Percentiles rank a stretch among this genome's conserved stretches.
Conservation (phyloP, 805 yeast genomes). For the Metschnikowia noctiluminum region DNA sequence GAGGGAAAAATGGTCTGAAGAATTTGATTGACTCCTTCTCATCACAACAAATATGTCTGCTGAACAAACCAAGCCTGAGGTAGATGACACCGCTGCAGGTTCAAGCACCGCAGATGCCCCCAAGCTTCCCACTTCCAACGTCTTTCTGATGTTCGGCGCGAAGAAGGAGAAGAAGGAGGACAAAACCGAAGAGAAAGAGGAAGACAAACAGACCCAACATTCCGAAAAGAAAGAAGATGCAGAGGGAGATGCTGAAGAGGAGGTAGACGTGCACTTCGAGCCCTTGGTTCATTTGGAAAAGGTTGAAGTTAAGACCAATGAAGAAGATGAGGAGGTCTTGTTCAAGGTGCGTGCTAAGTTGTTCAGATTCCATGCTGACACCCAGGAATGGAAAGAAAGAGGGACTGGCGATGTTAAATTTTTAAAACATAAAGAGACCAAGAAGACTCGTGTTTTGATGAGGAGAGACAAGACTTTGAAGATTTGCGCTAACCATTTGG, state of each 20-base stretch:
- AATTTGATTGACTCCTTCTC: background rate
- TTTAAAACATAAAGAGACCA: conserved; percentile 78
- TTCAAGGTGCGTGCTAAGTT: conserved; percentile 92
- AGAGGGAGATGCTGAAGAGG: conserved; percentile 59
- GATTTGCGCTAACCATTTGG: conserved; percentile 95
- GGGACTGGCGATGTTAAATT: conserved; percentile 98
- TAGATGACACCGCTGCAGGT: conserved; percentile 17
- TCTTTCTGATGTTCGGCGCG: conserved; percentile 95
- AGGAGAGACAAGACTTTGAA: conserved; percentile 98
- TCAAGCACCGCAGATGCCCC: conserved; percentile 31
- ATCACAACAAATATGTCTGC: conserved; percentile 23
- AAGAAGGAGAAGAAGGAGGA: conserved; percentile 64
- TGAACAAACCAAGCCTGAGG: conserved; percentile 29
- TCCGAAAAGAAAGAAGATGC: conserved; percentile 40
- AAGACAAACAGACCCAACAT: conserved; percentile 20
- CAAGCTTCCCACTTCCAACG: conserved; percentile 73
- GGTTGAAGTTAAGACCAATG: conserved; percentile 95
- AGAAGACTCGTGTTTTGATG: conserved; percentile 89
- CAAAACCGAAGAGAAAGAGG: conserved; percentile 29
- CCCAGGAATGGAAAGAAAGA: conserved; percentile 98
- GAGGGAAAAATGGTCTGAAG: background rate
- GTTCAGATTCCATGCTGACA: conserved; percentile 81
- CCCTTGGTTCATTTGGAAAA: conserved; percentile 93
- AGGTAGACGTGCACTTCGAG: conserved; percentile 89
- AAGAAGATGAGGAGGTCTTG: conserved; percentile 80